These are phyloP conservation scores for Mucor circinelloides DNA, from an alignment of 371 early-diverging fungal genomes.

Conservation along the genomic window DNA sequence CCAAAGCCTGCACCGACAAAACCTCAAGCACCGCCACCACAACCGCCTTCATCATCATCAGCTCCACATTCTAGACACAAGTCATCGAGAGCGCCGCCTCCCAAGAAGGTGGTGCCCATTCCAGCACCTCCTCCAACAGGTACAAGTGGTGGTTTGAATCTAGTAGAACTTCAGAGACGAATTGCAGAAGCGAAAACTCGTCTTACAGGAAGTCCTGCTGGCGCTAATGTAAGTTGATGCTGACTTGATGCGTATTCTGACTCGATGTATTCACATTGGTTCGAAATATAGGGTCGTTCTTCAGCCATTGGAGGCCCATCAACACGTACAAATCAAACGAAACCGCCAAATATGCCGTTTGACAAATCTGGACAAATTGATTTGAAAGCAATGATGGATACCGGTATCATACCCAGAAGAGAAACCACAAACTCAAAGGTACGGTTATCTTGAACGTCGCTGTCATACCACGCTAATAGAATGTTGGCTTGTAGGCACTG, in stretches of 20 bases:
- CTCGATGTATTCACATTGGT: background rate
- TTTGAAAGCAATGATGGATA: slow-evolving; percentile 54
- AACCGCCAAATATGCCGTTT: slow-evolving; percentile 31
- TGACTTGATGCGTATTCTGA: too few relatives aligned
- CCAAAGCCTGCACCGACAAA: background rate
- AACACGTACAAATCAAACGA: slow-evolving; percentile 5
- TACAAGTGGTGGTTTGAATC: slow-evolving; percentile 15
- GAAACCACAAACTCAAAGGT: slow-evolving; percentile 57
- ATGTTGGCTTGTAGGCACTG: slow-evolving; percentile 35
- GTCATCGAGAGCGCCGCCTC: background rate
- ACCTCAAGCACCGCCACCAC: background rate
- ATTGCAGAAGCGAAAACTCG: slow-evolving; percentile 57
- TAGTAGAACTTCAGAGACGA: slow-evolving; percentile 48
- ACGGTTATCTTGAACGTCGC: too few relatives aligned
- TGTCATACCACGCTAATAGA: too few relatives aligned
- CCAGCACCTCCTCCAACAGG: slow-evolving; percentile 11
- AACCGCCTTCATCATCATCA: background rate
- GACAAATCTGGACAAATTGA: slow-evolving; percentile 44
- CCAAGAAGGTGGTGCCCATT: slow-evolving; percentile 5
- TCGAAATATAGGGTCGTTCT: slow-evolving; percentile 3
- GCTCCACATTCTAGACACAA: background rate
- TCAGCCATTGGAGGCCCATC: background rate
- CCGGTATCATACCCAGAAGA: slow-evolving; percentile 56
- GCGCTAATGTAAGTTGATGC: background rate
- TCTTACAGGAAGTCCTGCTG: slow-evolving; percentile 13